Evolutionary conservation across 2,329 filamentous ascomycete species (phyloP).

Genomic region (Pyrenochaeta sp.): DNA sequence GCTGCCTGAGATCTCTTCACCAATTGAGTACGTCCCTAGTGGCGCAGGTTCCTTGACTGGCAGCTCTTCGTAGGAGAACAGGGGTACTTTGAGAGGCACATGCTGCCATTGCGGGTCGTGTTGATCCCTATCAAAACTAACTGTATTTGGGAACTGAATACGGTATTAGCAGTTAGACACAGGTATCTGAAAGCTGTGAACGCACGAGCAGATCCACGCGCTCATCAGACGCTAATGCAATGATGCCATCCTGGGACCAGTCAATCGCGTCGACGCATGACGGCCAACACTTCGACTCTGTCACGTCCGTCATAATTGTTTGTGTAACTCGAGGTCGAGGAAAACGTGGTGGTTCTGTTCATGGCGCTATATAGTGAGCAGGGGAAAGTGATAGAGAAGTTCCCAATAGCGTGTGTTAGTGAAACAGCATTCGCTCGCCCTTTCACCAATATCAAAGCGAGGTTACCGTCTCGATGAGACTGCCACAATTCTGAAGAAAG

Average conservation of each 20-base stretch:
- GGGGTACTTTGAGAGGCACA: slow-evolving; percentile 57
- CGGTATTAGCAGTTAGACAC: slow-evolving; percentile 10
- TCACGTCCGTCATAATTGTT: slow-evolving; percentile 43
- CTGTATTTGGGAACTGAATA: slow-evolving; percentile 45
- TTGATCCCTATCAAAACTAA: slow-evolving; percentile 36
- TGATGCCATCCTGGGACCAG: slow-evolving; percentile 67
- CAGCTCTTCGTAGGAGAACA: slow-evolving; percentile 61
- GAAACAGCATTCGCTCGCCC: neutral
- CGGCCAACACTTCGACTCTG: slow-evolving; percentile 56
- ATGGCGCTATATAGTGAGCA: slow-evolving; percentile 6
- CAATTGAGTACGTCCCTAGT: slow-evolving; percentile 61
- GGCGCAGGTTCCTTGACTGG: slow-evolving; percentile 56
- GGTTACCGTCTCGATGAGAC: neutral
- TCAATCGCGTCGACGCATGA: slow-evolving; percentile 62
- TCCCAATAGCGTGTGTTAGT: slow-evolving; percentile 4
- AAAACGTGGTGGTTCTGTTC: slow-evolving; percentile 4
- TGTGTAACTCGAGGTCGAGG: neutral
- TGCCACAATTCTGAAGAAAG: neutral
- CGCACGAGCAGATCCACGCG: slow-evolving; percentile 61
- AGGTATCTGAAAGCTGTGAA: neutral
- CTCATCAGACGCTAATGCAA: slow-evolving; percentile 66
- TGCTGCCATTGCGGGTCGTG: slow-evolving; percentile 47
- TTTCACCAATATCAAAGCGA: neutral
- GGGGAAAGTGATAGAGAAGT: neutral
- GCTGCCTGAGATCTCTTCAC: slow-evolving; percentile 66